phyloP scores from a whole-genome alignment of 768 basidiomycete species.

The Pluteus cervinus region DNA sequence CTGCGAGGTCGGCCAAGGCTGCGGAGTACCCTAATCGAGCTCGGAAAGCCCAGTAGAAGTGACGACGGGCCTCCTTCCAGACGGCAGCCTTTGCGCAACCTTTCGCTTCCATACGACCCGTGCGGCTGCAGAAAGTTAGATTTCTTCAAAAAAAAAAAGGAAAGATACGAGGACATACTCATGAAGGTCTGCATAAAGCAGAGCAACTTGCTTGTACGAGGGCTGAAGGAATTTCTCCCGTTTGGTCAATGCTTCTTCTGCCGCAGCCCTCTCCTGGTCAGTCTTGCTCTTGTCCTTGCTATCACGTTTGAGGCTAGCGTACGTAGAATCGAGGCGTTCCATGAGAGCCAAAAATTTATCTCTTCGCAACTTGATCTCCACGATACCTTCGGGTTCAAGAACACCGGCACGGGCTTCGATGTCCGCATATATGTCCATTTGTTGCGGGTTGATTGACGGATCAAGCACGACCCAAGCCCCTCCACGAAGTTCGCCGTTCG shows the following conservation, averaged over 20 bases:
- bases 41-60: slow-evolving; percentile 92
- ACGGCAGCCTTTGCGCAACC: slow-evolving; percentile 82
- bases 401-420: slow-evolving; percentile 95
- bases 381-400: slow-evolving; percentile 92
- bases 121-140: slow-evolving; percentile 50
- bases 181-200: slow-evolving; percentile 94
- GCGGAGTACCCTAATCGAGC: slow-evolving; percentile 69
- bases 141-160: slow-evolving; percentile 6
- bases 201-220: slow-evolving; percentile 88
- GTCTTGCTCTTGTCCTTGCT: slow-evolving; percentile 72
- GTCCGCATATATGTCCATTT: slow-evolving; percentile 99
- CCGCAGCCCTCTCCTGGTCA: slow-evolving; percentile 67
- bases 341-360: slow-evolving; percentile 88
- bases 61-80: slow-evolving; percentile 86
- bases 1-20: slow-evolving; percentile 56
- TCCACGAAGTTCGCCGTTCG: slow-evolving; percentile 97
- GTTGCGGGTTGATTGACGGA: slow-evolving; percentile 92
- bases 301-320: slow-evolving; percentile 73
- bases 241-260: slow-evolving; percentile 59
- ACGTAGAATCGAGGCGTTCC: slow-evolving; percentile 87
- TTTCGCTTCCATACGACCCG: slow-evolving; percentile 96
- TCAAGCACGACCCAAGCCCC: slow-evolving; percentile 99
- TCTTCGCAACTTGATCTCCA: slow-evolving; percentile 97
- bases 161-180: slow-evolving; percentile 54
- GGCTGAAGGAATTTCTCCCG: slow-evolving; percentile 82